phyloP scores from a whole-genome alignment of 2,329 filamentous ascomycete species.

The Aureobasidium zeae region DNA sequence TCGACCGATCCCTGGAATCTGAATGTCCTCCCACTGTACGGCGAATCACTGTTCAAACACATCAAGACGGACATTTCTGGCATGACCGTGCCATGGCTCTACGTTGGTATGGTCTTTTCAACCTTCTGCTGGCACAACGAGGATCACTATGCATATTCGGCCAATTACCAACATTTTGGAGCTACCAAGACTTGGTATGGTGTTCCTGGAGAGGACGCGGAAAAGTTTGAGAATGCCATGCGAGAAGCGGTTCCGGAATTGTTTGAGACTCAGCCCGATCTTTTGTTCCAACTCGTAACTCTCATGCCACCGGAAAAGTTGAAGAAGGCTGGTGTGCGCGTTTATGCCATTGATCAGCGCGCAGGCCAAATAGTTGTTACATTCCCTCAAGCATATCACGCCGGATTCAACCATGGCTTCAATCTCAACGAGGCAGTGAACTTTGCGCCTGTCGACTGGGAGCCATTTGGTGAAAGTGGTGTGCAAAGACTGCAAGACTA shows the following conservation, averaged over 20 bases:
- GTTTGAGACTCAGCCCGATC: constrained; percentile 92
- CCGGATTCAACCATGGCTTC: constrained; percentile 95
- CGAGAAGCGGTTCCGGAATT: constrained; percentile 87
- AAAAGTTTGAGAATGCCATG: constrained; percentile 95
- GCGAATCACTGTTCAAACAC: constrained; percentile 87
- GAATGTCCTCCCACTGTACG: constrained; percentile 81
- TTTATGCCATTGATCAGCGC: constrained; percentile 91
- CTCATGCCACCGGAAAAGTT: constrained; percentile 87
- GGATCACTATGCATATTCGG: constrained; percentile 94
- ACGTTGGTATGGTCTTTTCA: constrained; percentile 98
- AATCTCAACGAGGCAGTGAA: constrained; percentile 99
- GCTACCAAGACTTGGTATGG: constrained; percentile 99
- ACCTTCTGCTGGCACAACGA: constrained; percentile 99
- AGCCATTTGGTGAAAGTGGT: constrained; percentile 77
- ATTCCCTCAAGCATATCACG: constrained; percentile 93
- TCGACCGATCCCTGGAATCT: constrained; percentile 91
- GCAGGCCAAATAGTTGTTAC: constrained; percentile 95
- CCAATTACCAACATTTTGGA: constrained; percentile 97
- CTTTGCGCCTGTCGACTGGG: constrained; percentile 92
- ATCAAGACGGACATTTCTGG: constrained; percentile 98
- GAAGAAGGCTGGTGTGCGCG: constrained; percentile 82
- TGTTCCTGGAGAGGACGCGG: constrained; percentile 84
- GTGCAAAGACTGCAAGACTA: constrained; percentile 82
- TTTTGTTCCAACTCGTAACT: constrained; percentile 95
- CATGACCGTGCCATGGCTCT: constrained; percentile 98